Conservation (phyloP, 2,329 filamentous ascomycete species). For the Clathrospora elynae region DNA sequence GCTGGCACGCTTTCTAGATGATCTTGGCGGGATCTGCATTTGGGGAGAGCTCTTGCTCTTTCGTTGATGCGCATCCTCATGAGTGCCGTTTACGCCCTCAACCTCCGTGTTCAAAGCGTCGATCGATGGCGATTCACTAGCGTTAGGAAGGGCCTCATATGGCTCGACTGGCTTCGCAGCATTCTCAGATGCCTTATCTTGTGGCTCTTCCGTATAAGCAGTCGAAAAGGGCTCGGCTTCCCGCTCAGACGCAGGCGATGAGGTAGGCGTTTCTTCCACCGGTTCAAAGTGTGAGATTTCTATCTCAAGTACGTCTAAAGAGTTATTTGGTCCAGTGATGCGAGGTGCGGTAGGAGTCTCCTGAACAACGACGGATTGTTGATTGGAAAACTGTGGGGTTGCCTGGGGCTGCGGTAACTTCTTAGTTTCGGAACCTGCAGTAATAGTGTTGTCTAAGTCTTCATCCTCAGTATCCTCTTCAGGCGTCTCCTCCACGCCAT, state of each 20-base stretch:
- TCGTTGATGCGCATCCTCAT: neutral
- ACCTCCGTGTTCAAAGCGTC: neutral
- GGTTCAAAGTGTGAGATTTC: conserved; percentile 3
- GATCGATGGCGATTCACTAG: neutral
- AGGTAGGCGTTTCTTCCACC: conserved; percentile 2
- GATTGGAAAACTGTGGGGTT: conserved; percentile 32
- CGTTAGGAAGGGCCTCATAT: neutral
- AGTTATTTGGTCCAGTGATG: conserved; percentile 8
- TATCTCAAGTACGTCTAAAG: conserved; percentile 1
- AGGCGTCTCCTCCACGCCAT: conserved; percentile 10
- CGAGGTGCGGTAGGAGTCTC: conserved; percentile 40
- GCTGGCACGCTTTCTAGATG: conserved; percentile 21
- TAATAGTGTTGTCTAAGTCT: conserved; percentile 25
- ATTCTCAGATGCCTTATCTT: neutral
- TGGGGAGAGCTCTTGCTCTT: conserved; percentile 9
- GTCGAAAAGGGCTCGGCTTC: conserved; percentile 19
- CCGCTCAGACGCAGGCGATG: neutral
- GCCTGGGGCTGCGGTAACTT: conserved; percentile 19
- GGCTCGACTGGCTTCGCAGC: neutral
- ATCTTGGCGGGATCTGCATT: conserved; percentile 10
- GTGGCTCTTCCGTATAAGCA: conserved; percentile 23
- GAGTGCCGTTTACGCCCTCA: no score
- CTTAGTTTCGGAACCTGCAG: conserved; percentile 23
- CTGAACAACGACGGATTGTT: conserved; percentile 37
- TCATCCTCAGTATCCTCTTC: conserved; percentile 37